A percentile compares a stretch with the other conserved stretches of the same genome.
Evolutionary conservation across 2,329 filamentous ascomycete species (phyloP).

Genomic region (Colletotrichum paranaense): DNA sequence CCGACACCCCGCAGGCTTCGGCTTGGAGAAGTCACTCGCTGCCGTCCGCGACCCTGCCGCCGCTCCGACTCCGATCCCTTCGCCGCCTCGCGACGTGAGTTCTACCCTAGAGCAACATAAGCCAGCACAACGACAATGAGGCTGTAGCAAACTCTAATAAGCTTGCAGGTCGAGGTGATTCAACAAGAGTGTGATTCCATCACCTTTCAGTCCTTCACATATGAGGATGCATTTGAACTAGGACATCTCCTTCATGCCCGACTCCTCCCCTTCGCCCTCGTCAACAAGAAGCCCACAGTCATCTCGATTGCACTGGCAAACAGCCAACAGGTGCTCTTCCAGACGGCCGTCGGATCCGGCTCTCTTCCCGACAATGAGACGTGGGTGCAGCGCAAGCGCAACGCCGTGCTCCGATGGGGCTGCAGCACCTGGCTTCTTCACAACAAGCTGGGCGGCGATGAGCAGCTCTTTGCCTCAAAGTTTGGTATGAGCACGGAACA

Average conservation of each 20-base stretch:
- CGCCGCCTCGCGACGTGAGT: conserved; percentile 37
- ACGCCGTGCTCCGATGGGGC: conserved; percentile 78
- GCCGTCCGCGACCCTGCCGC: conserved; percentile 38
- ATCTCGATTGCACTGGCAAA: conserved; percentile 74
- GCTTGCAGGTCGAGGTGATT: conserved; percentile 41
- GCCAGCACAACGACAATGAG: neutral
- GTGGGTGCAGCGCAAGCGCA: conserved; percentile 78
- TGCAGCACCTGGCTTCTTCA: conserved; percentile 77
- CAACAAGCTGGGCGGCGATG: conserved; percentile 73
- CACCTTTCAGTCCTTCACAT: conserved; percentile 66
- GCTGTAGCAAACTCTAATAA: neutral
- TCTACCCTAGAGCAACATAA: neutral
- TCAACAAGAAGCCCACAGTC: conserved; percentile 59
- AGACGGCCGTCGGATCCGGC: conserved; percentile 74
- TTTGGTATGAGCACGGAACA: conserved; percentile 69
- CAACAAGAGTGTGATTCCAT: conserved; percentile 55
- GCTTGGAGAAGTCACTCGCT: conserved; percentile 40
- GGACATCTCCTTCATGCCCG: conserved; percentile 73
- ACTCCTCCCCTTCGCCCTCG: conserved; percentile 61
- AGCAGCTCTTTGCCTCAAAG: conserved; percentile 72
- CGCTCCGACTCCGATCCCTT: conserved; percentile 26
- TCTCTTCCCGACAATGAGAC: conserved; percentile 77
- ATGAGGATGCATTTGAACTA: conserved; percentile 72
- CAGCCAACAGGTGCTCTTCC: conserved; percentile 73
- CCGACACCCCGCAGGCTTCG: conserved; percentile 41